Percentiles rank a stretch among this genome's conserved stretches.
phyloP scores from a whole-genome alignment of 192 early-diverging fungal species.

The Coemansia sp. region DNA sequence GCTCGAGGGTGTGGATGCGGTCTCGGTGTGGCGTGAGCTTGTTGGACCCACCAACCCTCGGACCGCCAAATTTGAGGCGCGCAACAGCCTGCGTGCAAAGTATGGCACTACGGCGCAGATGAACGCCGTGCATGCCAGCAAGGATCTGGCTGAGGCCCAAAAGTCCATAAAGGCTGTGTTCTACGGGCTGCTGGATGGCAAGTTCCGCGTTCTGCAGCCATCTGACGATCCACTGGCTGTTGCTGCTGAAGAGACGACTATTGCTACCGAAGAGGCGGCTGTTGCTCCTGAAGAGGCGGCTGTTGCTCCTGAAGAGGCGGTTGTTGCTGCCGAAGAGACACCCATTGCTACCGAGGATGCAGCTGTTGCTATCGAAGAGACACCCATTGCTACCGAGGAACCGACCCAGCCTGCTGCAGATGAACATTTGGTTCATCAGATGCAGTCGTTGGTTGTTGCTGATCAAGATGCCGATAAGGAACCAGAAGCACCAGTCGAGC shows the following conservation, averaged over 20 bases:
- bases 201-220: conserved; percentile 19
- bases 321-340: neutral
- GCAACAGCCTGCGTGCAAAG: conserved; percentile 54
- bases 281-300: neutral
- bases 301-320: neutral
- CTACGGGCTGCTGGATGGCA: conserved; percentile 29
- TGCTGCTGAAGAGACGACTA: neutral
- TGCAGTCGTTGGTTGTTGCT: conserved; percentile 16
- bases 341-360: neutral
- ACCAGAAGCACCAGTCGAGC: no score
- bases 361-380: neutral
- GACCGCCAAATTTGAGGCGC: conserved; percentile 41
- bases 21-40: conserved; percentile 41
- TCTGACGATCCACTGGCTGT: conserved; percentile 31
- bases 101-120: conserved; percentile 53
- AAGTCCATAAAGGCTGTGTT: conserved; percentile 37
- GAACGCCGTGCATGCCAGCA: conserved; percentile 60
- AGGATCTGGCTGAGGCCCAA: conserved; percentile 24
- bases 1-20: conserved; percentile 50
- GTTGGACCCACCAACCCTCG: conserved; percentile 56
- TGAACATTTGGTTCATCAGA: conserved; percentile 1
- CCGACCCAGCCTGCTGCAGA: neutral
- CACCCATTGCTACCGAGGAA: neutral
- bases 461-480: conserved; percentile 1
- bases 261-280: neutral